Evolutionary conservation across 2,329 filamentous ascomycete species (phyloP), one percentile per base, ranked within the genome.

Genomic region (Cytospora schulzeri): DNA sequence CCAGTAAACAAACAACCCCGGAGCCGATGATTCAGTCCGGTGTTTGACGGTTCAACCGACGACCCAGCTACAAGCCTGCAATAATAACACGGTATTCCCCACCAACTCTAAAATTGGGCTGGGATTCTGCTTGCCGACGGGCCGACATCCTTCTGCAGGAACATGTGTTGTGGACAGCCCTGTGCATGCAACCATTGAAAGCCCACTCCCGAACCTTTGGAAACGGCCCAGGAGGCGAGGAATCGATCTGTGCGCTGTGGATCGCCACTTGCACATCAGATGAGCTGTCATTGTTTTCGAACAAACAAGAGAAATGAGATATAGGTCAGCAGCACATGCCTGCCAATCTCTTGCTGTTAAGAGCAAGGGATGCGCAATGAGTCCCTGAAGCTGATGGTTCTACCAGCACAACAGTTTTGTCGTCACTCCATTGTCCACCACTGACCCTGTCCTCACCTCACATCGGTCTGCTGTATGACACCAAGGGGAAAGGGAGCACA

Each of bases 311-410:
- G 22, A 24, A 48, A 24, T 22, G 11, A 22, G 45, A 48, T 22
- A 48, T 48, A 24, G n/a, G 45, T 48, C 45, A 48, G 45, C 45
- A 48, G n/a, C 45, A 24, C 45, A n/a, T 48, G n/a, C 45, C 45
- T 48, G n/a, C n/a, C n/a, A 24, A 48, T 48, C 9, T 24, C n/a
- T 48, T 48, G 19, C n/a, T n/a, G 45, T 24, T 12, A 48, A 24
- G 45, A 22, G 11, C 45, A 48, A 24, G n/a, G 6, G 11, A 14
- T 48, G 11, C 19, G n/a, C 45, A 12, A 60, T 55, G n/a, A 7
- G 33, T 33, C 29, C 22, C 41, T 35, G 45, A 63, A 52, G 45
- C 45, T 48, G 45, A 48, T 48, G 45, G 45, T 48, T 14, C n/a
- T 33, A 57, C 38, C 45, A 57, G 54, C 19, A 15, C 33, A 26